Evolutionary conservation across 352 stramenopile genomes (phyloP).

Genomic region (Globisporangium lucens): DNA sequence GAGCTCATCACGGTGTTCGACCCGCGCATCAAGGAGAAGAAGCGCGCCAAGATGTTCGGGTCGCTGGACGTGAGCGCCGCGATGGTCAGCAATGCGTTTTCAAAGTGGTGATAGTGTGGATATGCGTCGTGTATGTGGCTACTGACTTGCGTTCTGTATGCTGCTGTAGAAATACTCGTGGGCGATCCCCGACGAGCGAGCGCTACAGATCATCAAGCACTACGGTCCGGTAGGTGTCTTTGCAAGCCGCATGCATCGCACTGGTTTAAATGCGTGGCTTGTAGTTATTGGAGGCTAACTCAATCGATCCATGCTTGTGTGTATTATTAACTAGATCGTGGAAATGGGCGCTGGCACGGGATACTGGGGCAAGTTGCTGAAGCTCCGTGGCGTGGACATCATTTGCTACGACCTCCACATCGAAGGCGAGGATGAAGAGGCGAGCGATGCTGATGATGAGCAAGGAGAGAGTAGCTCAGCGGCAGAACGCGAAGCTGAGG

Average conservation of each 20-base stretch:
- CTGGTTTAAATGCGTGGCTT: background rate
- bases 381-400: conserved; percentile 77
- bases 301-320: background rate
- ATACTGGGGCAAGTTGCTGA: conserved; percentile 83
- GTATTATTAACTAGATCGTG: conserved; percentile 55
- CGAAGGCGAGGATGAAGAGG: conserved; percentile 44
- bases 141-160: background rate
- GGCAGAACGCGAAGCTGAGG: conserved; percentile 21
- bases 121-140: background rate
- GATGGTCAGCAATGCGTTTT: conserved; percentile 42
- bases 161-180: conserved; percentile 84
- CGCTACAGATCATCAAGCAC: conserved; percentile 89
- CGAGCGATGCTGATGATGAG: conserved; percentile 14
- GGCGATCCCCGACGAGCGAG: conserved; percentile 88
- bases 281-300: background rate
- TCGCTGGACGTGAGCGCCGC: conserved; percentile 71
- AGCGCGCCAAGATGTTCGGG: conserved; percentile 64
- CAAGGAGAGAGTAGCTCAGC: conserved; percentile 23
- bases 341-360: conserved; percentile 90
- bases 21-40: conserved; percentile 60
- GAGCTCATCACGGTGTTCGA: conserved; percentile 78
- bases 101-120: background rate
- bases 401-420: conserved; percentile 86
- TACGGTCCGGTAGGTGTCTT: conserved; percentile 67
- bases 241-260: background rate